Evolutionary conservation across 805 yeast species (phyloP).

Genomic region (Kluyveromyces nonfermentans): DNA sequence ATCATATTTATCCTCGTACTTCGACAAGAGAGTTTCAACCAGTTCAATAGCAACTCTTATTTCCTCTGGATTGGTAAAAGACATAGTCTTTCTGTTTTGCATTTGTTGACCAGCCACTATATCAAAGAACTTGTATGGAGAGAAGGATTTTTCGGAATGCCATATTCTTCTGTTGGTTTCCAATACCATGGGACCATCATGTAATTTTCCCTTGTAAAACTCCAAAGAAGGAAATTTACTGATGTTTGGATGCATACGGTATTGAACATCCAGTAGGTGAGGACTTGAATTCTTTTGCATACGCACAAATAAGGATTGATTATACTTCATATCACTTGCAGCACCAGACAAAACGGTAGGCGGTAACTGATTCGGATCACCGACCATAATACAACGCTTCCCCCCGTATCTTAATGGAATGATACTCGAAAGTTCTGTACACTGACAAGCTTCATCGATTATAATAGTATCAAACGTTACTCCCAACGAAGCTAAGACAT

Average conservation of each 20-base stretch:
- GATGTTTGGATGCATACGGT: slow-evolving; percentile 95
- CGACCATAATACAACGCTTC: slow-evolving; percentile 87
- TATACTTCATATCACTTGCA: slow-evolving; percentile 73
- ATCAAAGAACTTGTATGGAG: slow-evolving; percentile 77
- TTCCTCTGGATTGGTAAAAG: slow-evolving; percentile 63
- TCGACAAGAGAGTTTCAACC: slow-evolving; percentile 41
- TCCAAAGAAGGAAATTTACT: slow-evolving; percentile 78
- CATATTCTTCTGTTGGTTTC: slow-evolving; percentile 54
- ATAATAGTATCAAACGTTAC: slow-evolving; percentile 82
- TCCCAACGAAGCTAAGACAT: slow-evolving; percentile 63
- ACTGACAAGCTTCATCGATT: slow-evolving; percentile 95
- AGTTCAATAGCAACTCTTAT: slow-evolving; percentile 66
- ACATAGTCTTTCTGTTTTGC: slow-evolving; percentile 53
- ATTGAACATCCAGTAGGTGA: slow-evolving; percentile 77
- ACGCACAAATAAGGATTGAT: slow-evolving; percentile 87
- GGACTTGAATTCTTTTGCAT: slow-evolving; percentile 64
- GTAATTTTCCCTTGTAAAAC: slow-evolving; percentile 63
- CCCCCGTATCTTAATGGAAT: slow-evolving; percentile 92
- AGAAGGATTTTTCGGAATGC: slow-evolving; percentile 51
- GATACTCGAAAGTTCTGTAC: slow-evolving; percentile 85
- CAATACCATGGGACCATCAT: slow-evolving; percentile 73
- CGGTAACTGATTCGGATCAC: slow-evolving; percentile 96
- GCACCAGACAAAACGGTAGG: slow-evolving; percentile 90
- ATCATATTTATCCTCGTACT: slow-evolving; percentile 36
- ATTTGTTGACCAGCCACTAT: slow-evolving; percentile 55